Evolutionary conservation across 2,329 filamentous ascomycete genomes (phyloP).

Genomic region (Dactylonectria estremocensis): DNA sequence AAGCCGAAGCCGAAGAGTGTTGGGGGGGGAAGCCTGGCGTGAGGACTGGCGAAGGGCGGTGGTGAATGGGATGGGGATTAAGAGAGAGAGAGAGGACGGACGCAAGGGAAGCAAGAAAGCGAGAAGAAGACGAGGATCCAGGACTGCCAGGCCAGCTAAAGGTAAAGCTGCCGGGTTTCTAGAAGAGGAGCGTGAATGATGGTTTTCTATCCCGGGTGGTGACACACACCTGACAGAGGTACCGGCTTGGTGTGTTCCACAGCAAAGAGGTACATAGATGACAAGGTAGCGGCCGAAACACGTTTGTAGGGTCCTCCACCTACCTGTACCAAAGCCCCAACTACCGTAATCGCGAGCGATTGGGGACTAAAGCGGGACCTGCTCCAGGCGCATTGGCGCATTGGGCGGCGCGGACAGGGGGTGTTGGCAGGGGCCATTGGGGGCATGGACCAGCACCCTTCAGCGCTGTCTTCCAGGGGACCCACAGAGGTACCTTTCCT

Average conservation of each 20-base stretch:
- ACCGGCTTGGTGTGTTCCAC: background rate
- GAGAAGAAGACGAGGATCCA: constrained; percentile 13
- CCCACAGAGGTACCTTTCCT: background rate
- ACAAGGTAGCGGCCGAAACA: constrained; percentile 1
- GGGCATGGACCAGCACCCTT: background rate
- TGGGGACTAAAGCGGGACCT: background rate
- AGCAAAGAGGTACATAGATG: background rate
- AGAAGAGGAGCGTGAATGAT: constrained; percentile 23
- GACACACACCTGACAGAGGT: background rate
- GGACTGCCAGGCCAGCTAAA: constrained; percentile 11
- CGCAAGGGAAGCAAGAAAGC: constrained; percentile 9
- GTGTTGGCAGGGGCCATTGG: background rate
- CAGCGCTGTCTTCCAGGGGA: background rate
- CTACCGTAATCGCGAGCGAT: constrained; percentile 12
- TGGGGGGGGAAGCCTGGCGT: background rate
- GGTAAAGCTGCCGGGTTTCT: constrained; percentile 30
- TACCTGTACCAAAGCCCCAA: background rate
- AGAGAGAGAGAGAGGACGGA: constrained; percentile 15
- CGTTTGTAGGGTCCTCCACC: constrained; percentile 1
- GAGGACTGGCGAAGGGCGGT: constrained; percentile 4
- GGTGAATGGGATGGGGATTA: constrained; percentile 1
- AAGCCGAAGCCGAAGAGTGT: constrained; percentile 1
- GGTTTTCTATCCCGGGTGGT: background rate
- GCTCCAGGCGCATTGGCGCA: constrained; percentile 4
- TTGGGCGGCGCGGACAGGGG: background rate